A percentile compares a stretch with the other conserved stretches of the same genome.
Conservation (phyloP, 1,284 basidiomycete genomes). For the Cutaneotrichosporon sp. region DNA sequence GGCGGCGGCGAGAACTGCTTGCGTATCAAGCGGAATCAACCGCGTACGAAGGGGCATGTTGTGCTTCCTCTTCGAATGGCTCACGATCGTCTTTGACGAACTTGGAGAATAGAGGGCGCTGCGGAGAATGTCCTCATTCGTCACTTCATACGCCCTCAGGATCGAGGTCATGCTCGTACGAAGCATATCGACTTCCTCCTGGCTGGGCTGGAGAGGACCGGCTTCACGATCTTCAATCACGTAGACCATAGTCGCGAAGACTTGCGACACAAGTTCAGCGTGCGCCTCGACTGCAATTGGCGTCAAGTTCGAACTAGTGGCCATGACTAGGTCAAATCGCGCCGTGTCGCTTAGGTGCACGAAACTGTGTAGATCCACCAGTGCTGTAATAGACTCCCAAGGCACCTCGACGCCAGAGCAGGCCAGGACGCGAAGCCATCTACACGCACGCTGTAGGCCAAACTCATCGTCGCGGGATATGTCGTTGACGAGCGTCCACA, state of each 20-base stretch:
- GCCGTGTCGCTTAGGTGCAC: constrained; percentile 7
- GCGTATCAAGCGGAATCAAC: constrained; percentile 20
- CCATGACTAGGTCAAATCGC: constrained; percentile 28
- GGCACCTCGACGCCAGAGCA: constrained; percentile 66
- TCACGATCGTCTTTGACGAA: not conserved
- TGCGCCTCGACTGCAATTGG: constrained; percentile 21
- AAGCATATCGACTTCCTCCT: constrained; percentile 9
- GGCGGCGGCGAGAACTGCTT: constrained; percentile 21
- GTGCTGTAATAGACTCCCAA: constrained; percentile 22
- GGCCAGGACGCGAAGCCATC: constrained; percentile 63
- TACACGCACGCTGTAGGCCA: constrained; percentile 55
- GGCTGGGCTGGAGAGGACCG: not conserved
- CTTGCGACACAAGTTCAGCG: constrained; percentile 24
- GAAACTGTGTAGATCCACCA: constrained; percentile 20
- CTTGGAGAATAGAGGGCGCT: not conserved
- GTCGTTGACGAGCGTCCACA: constrained; percentile 56
- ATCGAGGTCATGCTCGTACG: constrained; percentile 12
- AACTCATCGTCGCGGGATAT: constrained; percentile 52
- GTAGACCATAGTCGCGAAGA: constrained; percentile 12
- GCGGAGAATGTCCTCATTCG: constrained; percentile 12
- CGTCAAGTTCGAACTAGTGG: constrained; percentile 29
- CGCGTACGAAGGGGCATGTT: not conserved
- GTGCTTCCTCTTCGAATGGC: not conserved
- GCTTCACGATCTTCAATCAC: not conserved
- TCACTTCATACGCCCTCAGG: constrained; percentile 30